phyloP scores from a whole-genome alignment of 1,284 basidiomycete species.

The Lentinula novae-zelandiae region DNA sequence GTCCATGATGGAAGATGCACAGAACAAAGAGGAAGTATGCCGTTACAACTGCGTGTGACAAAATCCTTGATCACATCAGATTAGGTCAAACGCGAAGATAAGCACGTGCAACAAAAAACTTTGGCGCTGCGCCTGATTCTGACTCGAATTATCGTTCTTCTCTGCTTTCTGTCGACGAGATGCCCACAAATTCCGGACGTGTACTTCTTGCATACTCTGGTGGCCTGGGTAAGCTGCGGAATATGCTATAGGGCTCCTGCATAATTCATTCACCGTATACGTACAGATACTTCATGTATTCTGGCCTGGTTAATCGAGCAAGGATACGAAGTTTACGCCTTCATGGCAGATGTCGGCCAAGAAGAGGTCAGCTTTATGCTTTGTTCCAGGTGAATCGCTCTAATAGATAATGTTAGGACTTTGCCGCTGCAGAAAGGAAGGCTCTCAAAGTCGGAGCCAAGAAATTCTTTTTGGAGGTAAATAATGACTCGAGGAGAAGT shows the following conservation, averaged over 20 bases:
- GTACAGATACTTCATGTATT: conserved; percentile 91
- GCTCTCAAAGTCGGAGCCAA: conserved; percentile 91
- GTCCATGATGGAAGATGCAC: neutral
- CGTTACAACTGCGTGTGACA: neutral
- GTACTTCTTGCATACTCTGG: conserved; percentile 97
- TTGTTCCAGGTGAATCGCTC: neutral
- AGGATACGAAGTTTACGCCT: conserved; percentile 96
- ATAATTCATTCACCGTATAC: neutral
- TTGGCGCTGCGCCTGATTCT: neutral
- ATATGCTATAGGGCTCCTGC: neutral
- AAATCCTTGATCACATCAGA: neutral
- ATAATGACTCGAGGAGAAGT: conserved; percentile 2
- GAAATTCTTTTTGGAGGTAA: conserved; percentile 90
- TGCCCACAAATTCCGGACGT: conserved; percentile 54
- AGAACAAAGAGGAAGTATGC: neutral
- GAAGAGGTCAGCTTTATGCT: conserved; percentile 67
- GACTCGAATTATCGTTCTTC: neutral
- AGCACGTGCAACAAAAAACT: neutral
- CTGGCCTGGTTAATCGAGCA: conserved; percentile 97
- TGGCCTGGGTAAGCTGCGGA: conserved; percentile 70
- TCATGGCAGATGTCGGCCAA: conserved; percentile 99
- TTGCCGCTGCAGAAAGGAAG: conserved; percentile 89
- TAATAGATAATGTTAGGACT: conserved; percentile 60
- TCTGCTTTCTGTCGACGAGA: conserved; percentile 10
- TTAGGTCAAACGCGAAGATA: neutral